phyloP scores from a whole-genome alignment of 345 rosid genomes.

The Gossypium turneri region DNA sequence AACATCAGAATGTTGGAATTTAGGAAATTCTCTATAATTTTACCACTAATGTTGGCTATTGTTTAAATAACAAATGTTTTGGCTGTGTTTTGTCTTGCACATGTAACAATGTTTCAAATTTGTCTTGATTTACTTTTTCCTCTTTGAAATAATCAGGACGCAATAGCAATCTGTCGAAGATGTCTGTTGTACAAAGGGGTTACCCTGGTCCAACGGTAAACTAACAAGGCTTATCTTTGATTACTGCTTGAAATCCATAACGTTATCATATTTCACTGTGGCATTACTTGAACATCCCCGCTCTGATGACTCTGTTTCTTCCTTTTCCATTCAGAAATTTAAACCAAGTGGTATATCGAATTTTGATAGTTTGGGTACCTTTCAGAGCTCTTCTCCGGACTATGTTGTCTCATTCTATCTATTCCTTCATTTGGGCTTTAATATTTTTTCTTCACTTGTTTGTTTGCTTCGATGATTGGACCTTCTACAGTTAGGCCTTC shows the following conservation, averaged over 20 bases:
- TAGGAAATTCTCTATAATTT: not conserved
- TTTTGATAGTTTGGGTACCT: constrained; percentile 11
- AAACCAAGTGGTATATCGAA: constrained; percentile 7
- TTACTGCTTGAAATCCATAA: not conserved
- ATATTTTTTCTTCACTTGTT: not conserved
- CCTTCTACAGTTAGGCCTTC: constrained; percentile 19
- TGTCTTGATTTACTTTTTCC: not conserved
- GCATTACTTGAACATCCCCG: not conserved
- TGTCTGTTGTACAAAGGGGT: not conserved
- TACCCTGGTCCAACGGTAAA: constrained; percentile 10
- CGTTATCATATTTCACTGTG: not conserved
- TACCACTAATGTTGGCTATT: not conserved
- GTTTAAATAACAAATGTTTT: not conserved
- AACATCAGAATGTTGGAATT: not conserved
- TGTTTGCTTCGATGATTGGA: not conserved
- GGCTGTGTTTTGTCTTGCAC: not conserved
- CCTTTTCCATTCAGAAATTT: constrained; percentile 18
- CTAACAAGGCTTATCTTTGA: not conserved
- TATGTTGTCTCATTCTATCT: not conserved
- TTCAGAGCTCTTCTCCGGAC: not conserved
- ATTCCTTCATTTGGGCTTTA: not conserved
- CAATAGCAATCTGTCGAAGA: not conserved
- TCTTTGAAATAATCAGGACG: constrained; percentile 16
- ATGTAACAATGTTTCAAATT: not conserved
- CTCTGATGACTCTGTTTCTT: constrained; percentile 5